Evolutionary conservation across 768 basidiomycete species (phyloP).

Genomic region (Mycena maculata): DNA sequence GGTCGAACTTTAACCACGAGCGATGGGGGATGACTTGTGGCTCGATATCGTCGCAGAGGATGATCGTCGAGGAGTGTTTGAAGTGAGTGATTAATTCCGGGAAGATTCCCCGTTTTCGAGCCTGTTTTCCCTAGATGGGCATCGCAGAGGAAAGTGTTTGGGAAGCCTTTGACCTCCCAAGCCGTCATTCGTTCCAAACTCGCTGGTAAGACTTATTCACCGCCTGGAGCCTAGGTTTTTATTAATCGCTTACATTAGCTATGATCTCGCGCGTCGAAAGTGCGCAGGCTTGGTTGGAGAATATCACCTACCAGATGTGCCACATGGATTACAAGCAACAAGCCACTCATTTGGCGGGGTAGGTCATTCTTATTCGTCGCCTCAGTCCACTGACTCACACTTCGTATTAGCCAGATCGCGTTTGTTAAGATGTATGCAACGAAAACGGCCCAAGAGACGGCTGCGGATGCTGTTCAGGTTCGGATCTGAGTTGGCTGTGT

Average conservation of each 20-base stretch:
- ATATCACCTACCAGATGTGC: conserved; percentile 88
- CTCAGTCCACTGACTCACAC: background rate
- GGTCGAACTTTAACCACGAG: conserved; percentile 72
- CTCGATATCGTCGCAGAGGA: conserved; percentile 65
- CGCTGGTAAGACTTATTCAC: conserved; percentile 46
- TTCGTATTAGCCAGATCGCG: conserved; percentile 69
- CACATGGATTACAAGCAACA: conserved; percentile 88
- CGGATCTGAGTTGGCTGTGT: background rate
- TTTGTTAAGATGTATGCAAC: conserved; percentile 86
- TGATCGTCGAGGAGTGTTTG: conserved; percentile 79
- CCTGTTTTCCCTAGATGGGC: conserved; percentile 68
- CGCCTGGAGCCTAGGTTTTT: background rate
- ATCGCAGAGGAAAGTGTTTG: conserved; percentile 82
- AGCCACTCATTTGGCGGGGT: conserved; percentile 80
- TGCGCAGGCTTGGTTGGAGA: conserved; percentile 89
- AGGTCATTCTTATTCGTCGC: conserved; percentile 29
- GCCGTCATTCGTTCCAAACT: conserved; percentile 83
- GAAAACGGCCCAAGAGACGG: conserved; percentile 80
- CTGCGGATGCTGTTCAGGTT: conserved; percentile 74
- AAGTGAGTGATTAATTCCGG: conserved; percentile 55
- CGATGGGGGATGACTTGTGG: conserved; percentile 78
- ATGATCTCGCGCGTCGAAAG: conserved; percentile 89
- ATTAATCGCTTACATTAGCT: conserved; percentile 25
- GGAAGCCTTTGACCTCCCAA: conserved; percentile 73
- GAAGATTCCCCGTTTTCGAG: background rate